Percentiles rank a stretch among this genome's conserved stretches.
Conservation (phyloP, 1,284 basidiomycete species). For the Mycosarcoma maydis region DNA sequence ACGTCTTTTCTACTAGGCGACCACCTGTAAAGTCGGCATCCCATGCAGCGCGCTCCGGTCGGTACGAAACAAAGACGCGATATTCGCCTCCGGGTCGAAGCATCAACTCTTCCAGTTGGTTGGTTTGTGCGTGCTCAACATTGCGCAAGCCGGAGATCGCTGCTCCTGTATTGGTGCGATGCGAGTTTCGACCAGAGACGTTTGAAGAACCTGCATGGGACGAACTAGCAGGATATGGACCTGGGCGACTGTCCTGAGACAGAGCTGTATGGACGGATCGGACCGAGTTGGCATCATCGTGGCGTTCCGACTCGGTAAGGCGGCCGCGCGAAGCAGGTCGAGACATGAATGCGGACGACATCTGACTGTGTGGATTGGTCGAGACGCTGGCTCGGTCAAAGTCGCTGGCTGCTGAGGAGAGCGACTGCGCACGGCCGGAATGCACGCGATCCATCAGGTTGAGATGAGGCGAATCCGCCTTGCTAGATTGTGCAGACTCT, state of each 20-base stretch:
- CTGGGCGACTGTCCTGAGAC: conserved; percentile 55
- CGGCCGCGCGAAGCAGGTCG: conserved; percentile 31
- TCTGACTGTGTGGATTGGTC: conserved; percentile 39
- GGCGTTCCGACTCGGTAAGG: conserved; percentile 16
- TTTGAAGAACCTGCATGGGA: conserved; percentile 46
- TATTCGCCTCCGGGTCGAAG: conserved; percentile 70
- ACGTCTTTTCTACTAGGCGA: conserved; percentile 66
- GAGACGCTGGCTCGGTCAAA: conserved; percentile 41
- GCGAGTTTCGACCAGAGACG: conserved; percentile 21
- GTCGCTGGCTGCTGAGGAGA: conserved; percentile 32
- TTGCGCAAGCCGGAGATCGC: conserved; percentile 50
- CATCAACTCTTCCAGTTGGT: conserved; percentile 70
- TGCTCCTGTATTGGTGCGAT: conserved; percentile 19
- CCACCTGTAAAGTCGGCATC: conserved; percentile 66
- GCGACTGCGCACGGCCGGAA: conserved; percentile 33
- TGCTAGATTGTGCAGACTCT: conserved; percentile 18
- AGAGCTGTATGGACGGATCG: conserved; percentile 49
- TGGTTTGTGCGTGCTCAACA: conserved; percentile 62
- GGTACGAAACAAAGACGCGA: conserved; percentile 69
- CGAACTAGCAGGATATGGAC: conserved; percentile 44
- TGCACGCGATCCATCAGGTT: conserved; percentile 42
- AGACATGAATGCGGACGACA: conserved; percentile 38
- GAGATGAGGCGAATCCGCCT: conserved; percentile 27
- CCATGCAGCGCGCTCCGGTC: conserved; percentile 65
- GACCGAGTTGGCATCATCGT: conserved; percentile 39